Conservation (phyloP, 495 filamentous ascomycete genomes). For the Penicillium maclennaniae region DNA sequence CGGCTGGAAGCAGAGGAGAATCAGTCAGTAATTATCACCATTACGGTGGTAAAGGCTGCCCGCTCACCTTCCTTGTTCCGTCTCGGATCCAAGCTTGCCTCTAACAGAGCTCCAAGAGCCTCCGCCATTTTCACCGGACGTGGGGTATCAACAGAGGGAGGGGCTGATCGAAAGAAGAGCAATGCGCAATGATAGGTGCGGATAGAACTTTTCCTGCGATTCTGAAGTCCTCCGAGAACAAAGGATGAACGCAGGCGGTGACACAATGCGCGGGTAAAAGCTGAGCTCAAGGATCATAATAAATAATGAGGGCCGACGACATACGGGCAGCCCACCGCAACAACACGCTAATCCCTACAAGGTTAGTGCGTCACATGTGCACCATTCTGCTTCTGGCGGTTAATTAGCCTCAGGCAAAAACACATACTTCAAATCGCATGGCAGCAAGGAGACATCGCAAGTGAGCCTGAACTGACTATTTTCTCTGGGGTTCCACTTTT, state of each 20-base stretch:
- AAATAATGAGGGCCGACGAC: slow-evolving; percentile 23
- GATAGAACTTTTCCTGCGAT: neutral
- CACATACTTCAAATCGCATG: too few species aligned
- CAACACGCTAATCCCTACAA: slow-evolving; percentile 21
- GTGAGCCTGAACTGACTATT: too few species aligned
- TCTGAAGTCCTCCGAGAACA: neutral
- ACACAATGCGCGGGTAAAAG: slow-evolving; percentile 6
- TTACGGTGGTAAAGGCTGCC: neutral
- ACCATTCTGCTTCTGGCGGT: neutral
- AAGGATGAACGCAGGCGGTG: neutral
- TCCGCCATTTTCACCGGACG: slow-evolving; percentile 63
- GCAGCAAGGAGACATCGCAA: too few species aligned
- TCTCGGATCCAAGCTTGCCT: slow-evolving; percentile 78
- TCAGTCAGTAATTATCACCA: slow-evolving; percentile 14
- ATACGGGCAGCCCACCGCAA: slow-evolving; percentile 23
- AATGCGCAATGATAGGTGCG: slow-evolving; percentile 4
- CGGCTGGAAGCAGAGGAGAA: slow-evolving; percentile 54
- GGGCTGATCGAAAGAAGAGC: slow-evolving; percentile 3
- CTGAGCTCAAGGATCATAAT: slow-evolving; percentile 22
- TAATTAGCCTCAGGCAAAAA: neutral
- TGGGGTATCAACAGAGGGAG: slow-evolving; percentile 28
- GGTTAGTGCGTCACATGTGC: slow-evolving; percentile 22
- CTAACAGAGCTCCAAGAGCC: slow-evolving; percentile 68
- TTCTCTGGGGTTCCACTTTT: too few species aligned
- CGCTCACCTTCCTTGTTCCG: slow-evolving; percentile 82